phyloP scores from a whole-genome alignment of 1,284 basidiomycete species.

The Serendipita sp. region DNA sequence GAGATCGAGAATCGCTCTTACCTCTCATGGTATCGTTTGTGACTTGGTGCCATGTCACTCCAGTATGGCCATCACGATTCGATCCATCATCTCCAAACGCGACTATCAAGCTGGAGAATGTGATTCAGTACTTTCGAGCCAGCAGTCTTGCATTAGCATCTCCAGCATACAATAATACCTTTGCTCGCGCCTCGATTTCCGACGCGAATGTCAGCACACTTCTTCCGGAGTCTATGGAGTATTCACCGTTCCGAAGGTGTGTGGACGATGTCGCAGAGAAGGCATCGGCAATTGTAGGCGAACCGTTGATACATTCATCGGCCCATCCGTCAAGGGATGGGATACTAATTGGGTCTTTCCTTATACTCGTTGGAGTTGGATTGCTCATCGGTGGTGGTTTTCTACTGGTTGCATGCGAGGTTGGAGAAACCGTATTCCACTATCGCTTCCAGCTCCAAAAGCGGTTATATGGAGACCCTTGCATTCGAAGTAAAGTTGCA shows the following conservation, averaged over 20 bases:
- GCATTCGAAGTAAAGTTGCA: too few relatives aligned
- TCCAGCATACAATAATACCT: conserved; percentile 18
- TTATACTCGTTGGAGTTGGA: background rate
- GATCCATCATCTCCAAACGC: background rate
- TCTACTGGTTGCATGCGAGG: background rate
- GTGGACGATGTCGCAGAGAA: background rate
- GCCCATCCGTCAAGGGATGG: background rate
- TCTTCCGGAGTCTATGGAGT: background rate
- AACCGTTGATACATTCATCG: too few relatives aligned
- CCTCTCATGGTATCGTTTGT: background rate
- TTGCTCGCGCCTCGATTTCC: background rate
- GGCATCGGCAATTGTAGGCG: background rate
- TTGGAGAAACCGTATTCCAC: too few relatives aligned
- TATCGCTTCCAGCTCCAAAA: background rate
- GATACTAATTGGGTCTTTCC: background rate
- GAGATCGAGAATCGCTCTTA: background rate
- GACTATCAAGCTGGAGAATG: background rate
- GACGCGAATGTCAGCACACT: too few relatives aligned
- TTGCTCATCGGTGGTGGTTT: background rate
- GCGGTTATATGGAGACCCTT: background rate
- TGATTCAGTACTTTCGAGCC: conserved; percentile 20
- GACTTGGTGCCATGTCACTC: background rate
- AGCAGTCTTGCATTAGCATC: conserved; percentile 18
- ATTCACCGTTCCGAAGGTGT: background rate
- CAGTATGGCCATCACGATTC: background rate